Conservation (phyloP, 352 stramenopile species). For the Blastocystis sp. region DNA sequence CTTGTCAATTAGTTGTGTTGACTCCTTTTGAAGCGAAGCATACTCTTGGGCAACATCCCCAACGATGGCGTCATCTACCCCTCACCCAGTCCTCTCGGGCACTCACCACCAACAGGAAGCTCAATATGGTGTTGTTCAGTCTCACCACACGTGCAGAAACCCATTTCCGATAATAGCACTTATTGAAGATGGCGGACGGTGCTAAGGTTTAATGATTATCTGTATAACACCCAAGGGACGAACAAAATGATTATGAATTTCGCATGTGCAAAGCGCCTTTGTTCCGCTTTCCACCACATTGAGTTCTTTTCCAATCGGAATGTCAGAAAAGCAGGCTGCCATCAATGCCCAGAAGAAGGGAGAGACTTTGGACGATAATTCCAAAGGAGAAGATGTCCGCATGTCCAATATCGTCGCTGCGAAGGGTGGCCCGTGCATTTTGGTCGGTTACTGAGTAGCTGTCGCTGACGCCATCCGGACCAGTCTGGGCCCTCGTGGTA, state of each 20-base stretch:
- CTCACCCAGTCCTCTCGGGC: not conserved
- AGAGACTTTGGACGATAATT: conserved; percentile 67
- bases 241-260: no score
- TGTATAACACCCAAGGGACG: no score
- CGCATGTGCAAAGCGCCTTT: no score
- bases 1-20: not conserved
- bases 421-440: conserved; percentile 79
- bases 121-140: not conserved
- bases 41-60: not conserved
- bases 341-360: conserved; percentile 32
- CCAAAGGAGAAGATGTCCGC: conserved; percentile 95
- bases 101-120: not conserved
- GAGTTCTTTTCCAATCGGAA: not conserved
- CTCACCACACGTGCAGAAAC: conserved; percentile 3
- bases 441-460: conserved; percentile 73
- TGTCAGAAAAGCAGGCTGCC: conserved; percentile 15
- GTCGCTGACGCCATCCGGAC: conserved; percentile 96
- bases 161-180: conserved; percentile 10
- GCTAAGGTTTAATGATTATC: not conserved
- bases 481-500: conserved; percentile 91
- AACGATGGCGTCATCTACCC: conserved; percentile 2
- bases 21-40: not conserved
- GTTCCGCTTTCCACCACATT: no score
- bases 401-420: conserved; percentile 96
- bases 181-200: not conserved